phyloP scores from a whole-genome alignment of 1,139 yeast genomes.

The Taiozyma sp. region DNA sequence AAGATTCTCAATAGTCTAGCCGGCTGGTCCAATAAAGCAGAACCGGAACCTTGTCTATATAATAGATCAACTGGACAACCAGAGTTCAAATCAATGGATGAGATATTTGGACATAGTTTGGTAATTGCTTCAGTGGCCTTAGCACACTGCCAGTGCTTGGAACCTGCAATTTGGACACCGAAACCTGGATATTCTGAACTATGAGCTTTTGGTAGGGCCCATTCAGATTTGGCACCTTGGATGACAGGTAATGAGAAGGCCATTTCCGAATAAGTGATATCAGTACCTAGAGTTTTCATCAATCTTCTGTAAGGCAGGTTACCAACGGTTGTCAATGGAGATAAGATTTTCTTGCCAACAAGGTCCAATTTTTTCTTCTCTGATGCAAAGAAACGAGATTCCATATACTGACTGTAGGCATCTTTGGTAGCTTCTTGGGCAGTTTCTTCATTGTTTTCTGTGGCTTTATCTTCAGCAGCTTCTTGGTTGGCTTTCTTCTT shows the following conservation, averaged over 20 bases:
- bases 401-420: conserved; percentile 54
- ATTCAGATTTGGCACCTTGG: conserved; percentile 89
- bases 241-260: conserved; percentile 81
- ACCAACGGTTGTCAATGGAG: conserved; percentile 97
- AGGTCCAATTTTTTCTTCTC: conserved; percentile 78
- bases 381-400: conserved; percentile 70
- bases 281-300: conserved; percentile 90
- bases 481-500: conserved; percentile 22
- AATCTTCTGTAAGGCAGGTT: conserved; percentile 91
- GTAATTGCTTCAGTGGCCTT: conserved; percentile 83
- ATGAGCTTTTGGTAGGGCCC: conserved; percentile 97
- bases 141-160: conserved; percentile 91
- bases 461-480: conserved; percentile 6
- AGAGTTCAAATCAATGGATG: conserved; percentile 80
- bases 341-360: conserved; percentile 74
- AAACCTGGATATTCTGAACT: conserved; percentile 77
- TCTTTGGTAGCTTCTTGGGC: conserved; percentile 25
- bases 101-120: conserved; percentile 40
- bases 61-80: conserved; percentile 97
- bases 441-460: conserved; percentile 12
- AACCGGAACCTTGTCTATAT: conserved; percentile 92
- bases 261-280: conserved; percentile 93
- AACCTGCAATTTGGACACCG: conserved; percentile 91
- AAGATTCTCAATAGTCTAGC: conserved; percentile 73
- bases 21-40: conserved; percentile 89